phyloP scores from a whole-genome alignment of 2,329 filamentous ascomycete genomes.

The Davidsoniella eucalypti region DNA sequence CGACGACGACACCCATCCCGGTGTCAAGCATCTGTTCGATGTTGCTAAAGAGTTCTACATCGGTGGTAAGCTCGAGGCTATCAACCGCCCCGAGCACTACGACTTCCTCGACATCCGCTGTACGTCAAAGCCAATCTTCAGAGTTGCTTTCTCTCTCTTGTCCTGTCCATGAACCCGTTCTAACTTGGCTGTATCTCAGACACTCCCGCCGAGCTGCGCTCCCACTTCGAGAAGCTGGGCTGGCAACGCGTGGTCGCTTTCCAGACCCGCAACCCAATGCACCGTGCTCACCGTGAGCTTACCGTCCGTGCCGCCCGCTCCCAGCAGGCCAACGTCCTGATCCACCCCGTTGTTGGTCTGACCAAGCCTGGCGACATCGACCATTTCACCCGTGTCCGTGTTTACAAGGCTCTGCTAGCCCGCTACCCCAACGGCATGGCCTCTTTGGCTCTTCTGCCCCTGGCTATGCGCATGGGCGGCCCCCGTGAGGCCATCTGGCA shows the following conservation, averaged over 20 bases:
- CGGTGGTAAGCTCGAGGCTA: slow-evolving; percentile 87
- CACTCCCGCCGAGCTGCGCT: slow-evolving; percentile 82
- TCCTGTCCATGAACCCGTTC: neutral
- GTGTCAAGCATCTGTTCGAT: slow-evolving; percentile 75
- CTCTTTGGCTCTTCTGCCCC: slow-evolving; percentile 78
- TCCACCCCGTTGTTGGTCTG: slow-evolving; percentile 94
- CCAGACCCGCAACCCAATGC: slow-evolving; percentile 99
- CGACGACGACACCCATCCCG: slow-evolving; percentile 77
- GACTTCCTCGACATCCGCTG: slow-evolving; percentile 95
- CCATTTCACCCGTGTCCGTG: slow-evolving; percentile 97
- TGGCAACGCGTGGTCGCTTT: slow-evolving; percentile 97
- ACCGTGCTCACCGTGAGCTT: slow-evolving; percentile 92
- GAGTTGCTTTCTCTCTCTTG: neutral
- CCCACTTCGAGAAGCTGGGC: slow-evolving; percentile 98
- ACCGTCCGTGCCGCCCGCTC: slow-evolving; percentile 92
- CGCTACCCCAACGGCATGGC: slow-evolving; percentile 99
- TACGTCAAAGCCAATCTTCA: slow-evolving; percentile 27
- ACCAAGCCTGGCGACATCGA: slow-evolving; percentile 99
- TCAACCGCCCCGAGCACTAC: slow-evolving; percentile 94
- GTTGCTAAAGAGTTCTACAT: slow-evolving; percentile 78
- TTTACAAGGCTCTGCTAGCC: slow-evolving; percentile 92
- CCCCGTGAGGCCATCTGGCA: slow-evolving; percentile 98
- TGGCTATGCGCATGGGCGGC: slow-evolving; percentile 98
- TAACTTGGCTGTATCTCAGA: slow-evolving; percentile 30
- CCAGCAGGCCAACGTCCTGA: slow-evolving; percentile 95